Base-by-base conservation (phyloP, 352 stramenopile genomes). In the Phytophthora europaea region DNA sequence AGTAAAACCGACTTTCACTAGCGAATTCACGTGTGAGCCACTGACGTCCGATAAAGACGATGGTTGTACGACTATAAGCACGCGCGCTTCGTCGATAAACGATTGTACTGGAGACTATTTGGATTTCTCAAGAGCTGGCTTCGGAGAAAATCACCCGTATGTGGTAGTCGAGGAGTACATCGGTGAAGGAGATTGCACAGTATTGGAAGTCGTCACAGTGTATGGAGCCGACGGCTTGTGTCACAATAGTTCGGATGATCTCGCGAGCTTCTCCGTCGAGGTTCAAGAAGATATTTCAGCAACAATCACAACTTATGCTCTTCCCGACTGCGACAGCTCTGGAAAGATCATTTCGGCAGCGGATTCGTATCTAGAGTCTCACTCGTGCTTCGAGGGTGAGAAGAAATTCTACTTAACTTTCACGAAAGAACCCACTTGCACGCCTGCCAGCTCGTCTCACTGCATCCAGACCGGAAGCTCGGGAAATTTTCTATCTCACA, bases 201-300 rank as follows among this genome's bases (percentile, higher is more conserved):
- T 56, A 31, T 54, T 64, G 40, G 57, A 15, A 45, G 23, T 36
- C 15, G 40, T 54, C 16, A 34, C 18, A 5, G 58, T 65, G 9
- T 56, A 65, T 36, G 47, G 4, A 20, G 60, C 28, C 34, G 60
- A 66, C 16, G 33, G 28, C 15, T 57, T 48, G 13, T 66, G 60
- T 8, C 60, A 58, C 20, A 40, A 66, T 3, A 40, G 31, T 53
- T 58, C 33, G 7, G 60, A 66, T 58, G 60, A 31, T n/a, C 31
- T 66, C 33, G 33, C 60, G 12, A 66, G 60, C 12, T 66, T 66
- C 22, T 40, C 22, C 22, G 56, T 53, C 15, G 22, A 2, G 33
- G 15, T 66, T 18, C 28, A 40, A 16, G 4, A 34, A 20, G 31
- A 66, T 51, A 20, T 66, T 8, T 66, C 60, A 12, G 33, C 34